Conservation (phyloP, 306 rosid species). For the Spatholobus suberectus region DNA sequence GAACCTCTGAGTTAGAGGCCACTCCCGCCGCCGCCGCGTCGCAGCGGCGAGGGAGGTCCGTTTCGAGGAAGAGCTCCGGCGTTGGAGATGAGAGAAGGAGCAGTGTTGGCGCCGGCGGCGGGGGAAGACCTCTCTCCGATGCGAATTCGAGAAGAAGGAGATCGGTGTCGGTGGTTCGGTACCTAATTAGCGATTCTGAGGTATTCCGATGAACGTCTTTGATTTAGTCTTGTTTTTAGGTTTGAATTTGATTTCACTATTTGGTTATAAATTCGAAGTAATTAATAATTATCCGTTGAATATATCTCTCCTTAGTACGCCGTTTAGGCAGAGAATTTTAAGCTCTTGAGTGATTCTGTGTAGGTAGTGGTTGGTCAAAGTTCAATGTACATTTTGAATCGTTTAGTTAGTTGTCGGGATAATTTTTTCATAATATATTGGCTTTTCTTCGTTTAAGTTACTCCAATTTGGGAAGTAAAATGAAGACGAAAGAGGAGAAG, state of each 20-base stretch:
- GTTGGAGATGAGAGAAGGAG: conserved; percentile 54
- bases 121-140: conserved; percentile 61
- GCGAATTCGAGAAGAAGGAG: conserved; percentile 72
- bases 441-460: not conserved
- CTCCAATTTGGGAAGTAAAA: conserved; percentile 9
- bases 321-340: not conserved
- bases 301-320: not conserved
- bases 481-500: not conserved
- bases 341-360: not conserved
- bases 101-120: conserved; percentile 41
- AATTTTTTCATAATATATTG: not conserved
- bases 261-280: conserved; percentile 5
- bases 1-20: conserved; percentile 52
- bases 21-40: conserved; percentile 45
- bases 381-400: conserved; percentile 25
- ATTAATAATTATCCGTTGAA: not conserved
- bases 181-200: conserved; percentile 94
- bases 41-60: conserved; percentile 93
- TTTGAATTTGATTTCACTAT: conserved; percentile 15
- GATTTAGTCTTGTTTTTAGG: not conserved
- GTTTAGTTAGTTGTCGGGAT: not conserved
- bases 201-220: conserved; percentile 41
- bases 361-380: not conserved
- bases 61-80: conserved; percentile 71
- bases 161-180: conserved; percentile 85